A percentile compares a stretch with the other conserved stretches of the same genome.
phyloP scores from a whole-genome alignment of 345 rosid genomes.

The Rubroshorea leprosula region DNA sequence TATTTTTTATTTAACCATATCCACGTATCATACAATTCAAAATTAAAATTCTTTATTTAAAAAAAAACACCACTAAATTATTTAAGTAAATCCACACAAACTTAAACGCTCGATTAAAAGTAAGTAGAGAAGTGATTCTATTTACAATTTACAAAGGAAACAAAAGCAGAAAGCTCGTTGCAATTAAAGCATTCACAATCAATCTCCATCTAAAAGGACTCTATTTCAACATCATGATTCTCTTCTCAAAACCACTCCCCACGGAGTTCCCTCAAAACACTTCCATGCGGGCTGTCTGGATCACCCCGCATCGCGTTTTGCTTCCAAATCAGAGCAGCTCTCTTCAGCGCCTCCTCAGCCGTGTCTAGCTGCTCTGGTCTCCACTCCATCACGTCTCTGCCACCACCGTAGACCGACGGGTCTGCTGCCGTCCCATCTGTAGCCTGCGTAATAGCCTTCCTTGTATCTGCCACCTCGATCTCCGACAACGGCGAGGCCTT shows the following conservation, averaged over 20 bases:
- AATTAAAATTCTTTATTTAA: too few species aligned
- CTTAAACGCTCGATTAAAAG: too few species aligned
- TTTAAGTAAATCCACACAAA: too few species aligned
- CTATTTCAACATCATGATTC: neutral
- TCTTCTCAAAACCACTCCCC: conserved; percentile 47
- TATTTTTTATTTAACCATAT: too few species aligned
- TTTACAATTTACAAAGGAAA: too few species aligned
- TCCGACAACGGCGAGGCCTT: conserved; percentile 75
- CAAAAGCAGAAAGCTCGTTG: too few species aligned
- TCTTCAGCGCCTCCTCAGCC: conserved; percentile 62
- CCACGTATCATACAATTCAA: too few species aligned
- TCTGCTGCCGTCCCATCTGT: conserved; percentile 43
- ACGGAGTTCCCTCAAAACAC: conserved; percentile 55
- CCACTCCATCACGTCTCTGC: conserved; percentile 46
- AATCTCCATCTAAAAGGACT: neutral
- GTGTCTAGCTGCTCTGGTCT: conserved; percentile 72
- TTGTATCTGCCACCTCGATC: conserved; percentile 56
- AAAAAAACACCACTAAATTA: too few species aligned
- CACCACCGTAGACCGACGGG: conserved; percentile 12
- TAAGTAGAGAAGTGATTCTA: too few species aligned
- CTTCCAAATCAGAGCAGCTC: conserved; percentile 50
- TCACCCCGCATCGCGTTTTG: conserved; percentile 70
- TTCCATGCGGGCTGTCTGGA: conserved; percentile 65
- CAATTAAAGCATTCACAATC: too few species aligned
- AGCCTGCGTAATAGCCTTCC: conserved; percentile 73